Evolutionary conservation across 2,329 filamentous ascomycete genomes (phyloP), one percentile per base, ranked within the genome.

Genomic region (Colletotrichum truncatum): DNA sequence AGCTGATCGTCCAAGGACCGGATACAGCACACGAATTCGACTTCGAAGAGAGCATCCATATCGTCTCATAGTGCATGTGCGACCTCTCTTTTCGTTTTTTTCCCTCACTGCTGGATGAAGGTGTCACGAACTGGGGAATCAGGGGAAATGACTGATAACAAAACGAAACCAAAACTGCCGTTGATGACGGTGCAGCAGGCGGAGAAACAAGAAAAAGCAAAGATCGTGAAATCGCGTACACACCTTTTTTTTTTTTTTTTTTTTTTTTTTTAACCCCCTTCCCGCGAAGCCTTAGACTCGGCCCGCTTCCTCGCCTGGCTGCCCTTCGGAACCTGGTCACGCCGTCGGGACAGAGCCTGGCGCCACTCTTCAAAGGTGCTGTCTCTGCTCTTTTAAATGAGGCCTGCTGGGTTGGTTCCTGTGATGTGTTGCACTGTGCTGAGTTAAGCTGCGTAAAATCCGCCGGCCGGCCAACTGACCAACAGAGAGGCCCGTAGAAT

Each of bases 151-250:
- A 59, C 34, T 43, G 54, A 34, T 18, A 43, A 46, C 28, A 39
- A 48, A 60, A 38, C 21, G 28, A 53, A 59, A 16, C 23, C 55
- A 32, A 51, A 34, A 39, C 46, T 52, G 39, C 38, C 48, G 48
- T 39, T 34, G 49, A 65, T 46, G 56, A 62, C 39, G 58, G 62
- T 65, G 62, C 36, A 61, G 41, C 43, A 62, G 26, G 34, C 58
- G 21, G 49, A 61, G 56, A 65, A 36, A 65, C 49, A 54, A 21
- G 41, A 45, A 65, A 62, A 65, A 65, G 62, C 39, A 65, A 65
- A 14, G 12, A 55, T 48, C 26, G 41, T 55, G 32, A 43, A 49
- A 55, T 65, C 21, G 34, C 41, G 14, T 55, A 61, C 57, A 43
- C 26, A 65, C 62, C 56, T 62, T 34, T 38, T 18, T 28, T 48